These are phyloP conservation scores for Salix udensis DNA, from an alignment of 345 rosid genomes.

Conservation along the genomic window DNA sequence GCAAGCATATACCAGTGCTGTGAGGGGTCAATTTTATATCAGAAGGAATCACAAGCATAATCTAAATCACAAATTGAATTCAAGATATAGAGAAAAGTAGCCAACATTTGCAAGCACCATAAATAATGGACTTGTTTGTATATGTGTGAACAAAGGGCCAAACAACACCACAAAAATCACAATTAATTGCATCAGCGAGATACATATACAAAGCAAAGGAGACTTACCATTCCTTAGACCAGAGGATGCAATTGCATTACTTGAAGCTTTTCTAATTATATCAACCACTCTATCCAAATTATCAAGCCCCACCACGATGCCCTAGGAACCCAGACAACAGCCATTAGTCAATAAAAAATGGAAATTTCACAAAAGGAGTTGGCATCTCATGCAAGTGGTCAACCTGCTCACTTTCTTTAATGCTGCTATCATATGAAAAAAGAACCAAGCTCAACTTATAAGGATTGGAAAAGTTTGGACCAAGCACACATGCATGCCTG, in stretches of 20 bases:
- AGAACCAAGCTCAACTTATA: neutral
- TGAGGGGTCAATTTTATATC: neutral
- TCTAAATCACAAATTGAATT: neutral
- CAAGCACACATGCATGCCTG: neutral
- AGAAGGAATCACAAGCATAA: neutral
- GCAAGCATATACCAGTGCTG: neutral
- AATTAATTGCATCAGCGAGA: neutral
- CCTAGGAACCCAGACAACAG: constrained; percentile 39
- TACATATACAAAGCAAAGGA: neutral
- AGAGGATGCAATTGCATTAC: constrained; percentile 65
- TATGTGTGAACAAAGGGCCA: neutral
- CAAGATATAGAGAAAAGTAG: neutral
- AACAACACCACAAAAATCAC: neutral
- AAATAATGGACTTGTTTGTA: neutral
- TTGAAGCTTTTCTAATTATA: constrained; percentile 56
- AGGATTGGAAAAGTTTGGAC: neutral
- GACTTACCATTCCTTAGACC: constrained; percentile 53
- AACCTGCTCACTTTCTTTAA: neutral
- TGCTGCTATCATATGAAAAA: neutral
- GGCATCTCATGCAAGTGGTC: neutral
- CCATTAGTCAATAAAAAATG: neutral
- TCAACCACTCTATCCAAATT: constrained; percentile 68
- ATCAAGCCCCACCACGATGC: constrained; percentile 79
- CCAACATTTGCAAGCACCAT: neutral
- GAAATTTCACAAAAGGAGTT: neutral